Evolutionary conservation across 2,329 filamentous ascomycete genomes (phyloP).

Genomic region (Botrytis tulipae): DNA sequence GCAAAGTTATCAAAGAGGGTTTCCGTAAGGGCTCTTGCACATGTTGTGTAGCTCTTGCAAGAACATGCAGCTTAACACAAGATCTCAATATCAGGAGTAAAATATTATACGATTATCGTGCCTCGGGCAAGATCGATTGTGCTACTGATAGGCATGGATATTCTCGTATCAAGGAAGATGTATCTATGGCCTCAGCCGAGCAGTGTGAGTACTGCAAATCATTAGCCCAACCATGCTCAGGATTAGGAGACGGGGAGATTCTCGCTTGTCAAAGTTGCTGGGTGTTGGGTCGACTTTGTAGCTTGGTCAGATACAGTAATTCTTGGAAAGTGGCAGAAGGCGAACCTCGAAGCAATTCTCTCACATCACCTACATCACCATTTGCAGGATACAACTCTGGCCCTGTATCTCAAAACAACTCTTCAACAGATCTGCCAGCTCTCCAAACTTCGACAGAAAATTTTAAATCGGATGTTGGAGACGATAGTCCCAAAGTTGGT

Average conservation of each 20-base stretch:
- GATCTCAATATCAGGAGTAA: constrained; percentile 13
- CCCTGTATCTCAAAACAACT: constrained; percentile 23
- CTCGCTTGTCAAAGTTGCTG: constrained; percentile 29
- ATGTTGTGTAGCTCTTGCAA: constrained; percentile 58
- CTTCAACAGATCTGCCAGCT: constrained; percentile 26
- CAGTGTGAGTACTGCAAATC: constrained; percentile 31
- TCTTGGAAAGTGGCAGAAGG: constrained; percentile 21
- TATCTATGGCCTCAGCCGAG: not conserved
- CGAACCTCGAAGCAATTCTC: not conserved
- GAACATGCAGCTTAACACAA: constrained; percentile 56
- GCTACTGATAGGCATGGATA: not conserved
- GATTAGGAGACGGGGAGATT: constrained; percentile 23
- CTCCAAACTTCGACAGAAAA: constrained; percentile 54
- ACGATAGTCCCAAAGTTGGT: constrained; percentile 58
- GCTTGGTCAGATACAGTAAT: constrained; percentile 18
- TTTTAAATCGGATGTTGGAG: constrained; percentile 51
- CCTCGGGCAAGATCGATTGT: constrained; percentile 6
- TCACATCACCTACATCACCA: constrained; percentile 19
- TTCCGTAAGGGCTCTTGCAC: constrained; percentile 60
- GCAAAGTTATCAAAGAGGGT: constrained; percentile 61
- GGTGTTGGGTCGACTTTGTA: constrained; percentile 27
- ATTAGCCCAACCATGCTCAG: constrained; percentile 28
- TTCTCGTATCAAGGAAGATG: constrained; percentile 3
- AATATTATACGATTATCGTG: constrained; percentile 12
- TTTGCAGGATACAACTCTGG: constrained; percentile 22